Evolutionary conservation across 352 stramenopile species (phyloP).

Genomic region (Globisporangium spinosum): DNA sequence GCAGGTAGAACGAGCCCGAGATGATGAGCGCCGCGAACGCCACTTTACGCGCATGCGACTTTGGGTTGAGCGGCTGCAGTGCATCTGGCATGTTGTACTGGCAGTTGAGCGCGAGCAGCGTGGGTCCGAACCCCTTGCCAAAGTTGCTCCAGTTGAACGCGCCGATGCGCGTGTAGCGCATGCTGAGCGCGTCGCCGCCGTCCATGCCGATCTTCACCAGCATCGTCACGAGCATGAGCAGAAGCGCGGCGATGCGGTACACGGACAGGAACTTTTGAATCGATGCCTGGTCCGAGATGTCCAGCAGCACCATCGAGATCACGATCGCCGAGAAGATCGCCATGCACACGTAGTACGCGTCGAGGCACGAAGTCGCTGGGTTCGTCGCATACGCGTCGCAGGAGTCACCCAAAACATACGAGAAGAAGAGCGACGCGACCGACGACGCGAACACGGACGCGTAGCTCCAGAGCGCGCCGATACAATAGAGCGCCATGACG

Average conservation of each 20-base stretch:
- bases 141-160: conserved; percentile 80
- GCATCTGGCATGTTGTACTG: conserved; percentile 88
- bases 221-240: conserved; percentile 79
- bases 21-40: conserved; percentile 64
- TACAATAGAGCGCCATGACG: conserved; percentile 71
- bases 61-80: conserved; percentile 72
- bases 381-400: conserved; percentile 66
- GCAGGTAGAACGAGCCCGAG: conserved; percentile 65
- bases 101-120: conserved; percentile 81
- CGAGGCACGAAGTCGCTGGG: conserved; percentile 45
- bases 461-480: conserved; percentile 82
- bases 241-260: conserved; percentile 76
- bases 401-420: conserved; percentile 51
- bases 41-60: conserved; percentile 55
- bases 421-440: conserved; percentile 74
- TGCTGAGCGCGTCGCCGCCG: conserved; percentile 33
- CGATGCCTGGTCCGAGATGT: conserved; percentile 77
- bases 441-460: conserved; percentile 87
- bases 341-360: conserved; percentile 78
- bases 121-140: conserved; percentile 76
- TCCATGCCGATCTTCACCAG: conserved; percentile 64
- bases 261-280: conserved; percentile 83
- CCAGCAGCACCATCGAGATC: conserved; percentile 78
- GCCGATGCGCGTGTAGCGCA: conserved; percentile 45
- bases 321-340: conserved; percentile 69